phyloP scores from a whole-genome alignment of 2,329 filamentous ascomycete species.

The Neurospora crassa region DNA sequence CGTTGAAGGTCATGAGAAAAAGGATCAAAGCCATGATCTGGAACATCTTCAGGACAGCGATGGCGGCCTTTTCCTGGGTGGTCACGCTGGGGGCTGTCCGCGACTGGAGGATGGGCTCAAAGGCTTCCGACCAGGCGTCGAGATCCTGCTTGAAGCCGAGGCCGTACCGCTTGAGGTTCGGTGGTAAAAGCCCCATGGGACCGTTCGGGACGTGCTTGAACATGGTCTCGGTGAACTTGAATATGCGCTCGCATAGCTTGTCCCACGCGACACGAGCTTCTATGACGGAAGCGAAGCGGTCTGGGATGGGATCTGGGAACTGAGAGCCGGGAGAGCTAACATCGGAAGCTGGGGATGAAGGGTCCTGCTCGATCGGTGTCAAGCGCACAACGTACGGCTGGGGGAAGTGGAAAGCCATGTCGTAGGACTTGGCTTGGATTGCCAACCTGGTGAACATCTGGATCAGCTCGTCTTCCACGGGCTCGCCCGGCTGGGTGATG shows the following conservation, averaged over 20 bases:
- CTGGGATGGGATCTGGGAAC: slow-evolving; percentile 28
- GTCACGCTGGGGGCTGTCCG: slow-evolving; percentile 38
- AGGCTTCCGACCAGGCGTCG: slow-evolving; percentile 45
- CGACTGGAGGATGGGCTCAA: slow-evolving; percentile 42
- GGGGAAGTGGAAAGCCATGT: slow-evolving; percentile 59
- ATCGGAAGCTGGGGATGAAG: slow-evolving; percentile 34
- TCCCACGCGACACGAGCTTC: slow-evolving; percentile 51
- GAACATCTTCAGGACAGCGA: slow-evolving; percentile 53
- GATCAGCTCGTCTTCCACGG: slow-evolving; percentile 48
- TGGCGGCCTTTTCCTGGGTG: slow-evolving; percentile 48
- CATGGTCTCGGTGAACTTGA: slow-evolving; percentile 50
- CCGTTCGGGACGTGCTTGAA: slow-evolving; percentile 37
- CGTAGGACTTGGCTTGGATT: slow-evolving; percentile 58
- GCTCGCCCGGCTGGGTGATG: slow-evolving; percentile 32
- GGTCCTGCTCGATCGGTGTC: slow-evolving; percentile 27
- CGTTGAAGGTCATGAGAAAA: slow-evolving; percentile 51
- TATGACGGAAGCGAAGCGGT: slow-evolving; percentile 37
- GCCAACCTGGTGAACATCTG: slow-evolving; percentile 55
- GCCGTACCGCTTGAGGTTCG: slow-evolving; percentile 37
- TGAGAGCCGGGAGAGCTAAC: slow-evolving; percentile 31
- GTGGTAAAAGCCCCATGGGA: slow-evolving; percentile 43
- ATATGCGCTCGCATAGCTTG: slow-evolving; percentile 43
- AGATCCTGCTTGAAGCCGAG: slow-evolving; percentile 39
- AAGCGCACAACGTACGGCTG: slow-evolving; percentile 50
- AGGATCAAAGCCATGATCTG: slow-evolving; percentile 49